A percentile compares a stretch with the other conserved stretches of the same genome.
Conservation (phyloP, 805 yeast genomes). For the Metschnikowia dekortorum region DNA sequence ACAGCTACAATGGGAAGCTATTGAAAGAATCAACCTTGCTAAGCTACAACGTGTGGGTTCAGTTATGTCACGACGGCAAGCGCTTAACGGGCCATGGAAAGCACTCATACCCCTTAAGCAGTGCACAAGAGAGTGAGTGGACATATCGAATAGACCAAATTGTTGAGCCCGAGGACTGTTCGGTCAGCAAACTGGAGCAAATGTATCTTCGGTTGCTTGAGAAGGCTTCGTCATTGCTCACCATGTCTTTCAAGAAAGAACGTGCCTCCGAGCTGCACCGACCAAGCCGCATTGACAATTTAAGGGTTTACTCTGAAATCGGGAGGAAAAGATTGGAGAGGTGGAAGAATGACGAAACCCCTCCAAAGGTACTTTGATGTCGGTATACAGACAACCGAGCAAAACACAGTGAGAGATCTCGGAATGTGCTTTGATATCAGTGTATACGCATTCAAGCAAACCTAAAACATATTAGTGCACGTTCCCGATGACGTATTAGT, state of each 20-base stretch:
- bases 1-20: conserved; percentile 21
- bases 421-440: conserved; percentile 10
- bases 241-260: conserved; percentile 11
- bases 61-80: conserved; percentile 17
- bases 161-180: neutral
- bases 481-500: neutral
- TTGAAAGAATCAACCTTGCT: conserved; percentile 17
- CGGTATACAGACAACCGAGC: too few species aligned
- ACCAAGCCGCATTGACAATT: conserved; percentile 9
- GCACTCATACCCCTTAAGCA: conserved; percentile 23
- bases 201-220: conserved; percentile 13
- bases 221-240: conserved; percentile 10
- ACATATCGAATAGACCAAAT: conserved; percentile 16
- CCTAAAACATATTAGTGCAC: neutral
- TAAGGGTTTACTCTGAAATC: conserved; percentile 24
- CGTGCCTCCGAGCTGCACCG: neutral
- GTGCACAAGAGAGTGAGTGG: conserved; percentile 20
- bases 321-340: conserved; percentile 23
- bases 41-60: conserved; percentile 21
- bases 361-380: conserved; percentile 11
- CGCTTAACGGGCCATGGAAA: conserved; percentile 4
- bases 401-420: too few species aligned
- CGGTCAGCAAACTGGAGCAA: conserved; percentile 1
- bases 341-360: conserved; percentile 24
- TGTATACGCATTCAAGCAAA: neutral